Base-by-base conservation (phyloP, 192 early-diverging fungal genomes). In the Paraglomus brasilianum region DNA sequence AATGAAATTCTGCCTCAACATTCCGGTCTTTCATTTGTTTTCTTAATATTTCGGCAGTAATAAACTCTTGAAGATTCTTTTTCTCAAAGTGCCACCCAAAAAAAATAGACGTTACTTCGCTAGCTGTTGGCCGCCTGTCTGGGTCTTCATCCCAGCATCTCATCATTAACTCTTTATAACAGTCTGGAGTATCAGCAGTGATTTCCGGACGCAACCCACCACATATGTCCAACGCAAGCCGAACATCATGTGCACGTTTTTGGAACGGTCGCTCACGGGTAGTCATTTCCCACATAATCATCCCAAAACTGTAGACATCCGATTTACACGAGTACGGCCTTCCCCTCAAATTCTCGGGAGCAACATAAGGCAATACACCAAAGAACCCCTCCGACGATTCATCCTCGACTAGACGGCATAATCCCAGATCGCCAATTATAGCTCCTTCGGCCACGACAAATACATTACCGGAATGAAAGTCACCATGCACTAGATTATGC, bases 271-370 rank as follows among this genome's bases (percentile, higher is more conserved):
- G 76, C 5, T 60, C 58, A 10, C 80, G 77, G 2, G 77, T 72
- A 9, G 78, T 72, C 5, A 81, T 74, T 57, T 81, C 77, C 80
- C 80, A 81, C 72, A 81, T 76, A 17, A 81, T 74, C 36, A 81
- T 71, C 8, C 71, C 80, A 2, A 81, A 72, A 74, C 77, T 78
- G 69, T 78, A 81, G 13, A 78, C 69, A 48, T 81, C 78, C 8
- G 44, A 41, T 58, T 69, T 57, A 8, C 56, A 24, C 13, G 67
- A 22, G 11, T 30, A 46, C 21, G 9, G 43, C 5, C n/a, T 6
- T 15, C 75, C 75, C 46, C 39, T 44, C 7, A 70, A 46, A n/a
- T 73, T 48, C 51, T 79, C 78, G 8, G 78, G 78, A 5, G 78
- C 69, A 21, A 79, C 56, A 58, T 79, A 79, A 22, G 78, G 78